Evolutionary conservation across 2,329 filamentous ascomycete genomes (phyloP), one percentile per base, ranked within the genome.

Genomic region (Moelleriella libera): DNA sequence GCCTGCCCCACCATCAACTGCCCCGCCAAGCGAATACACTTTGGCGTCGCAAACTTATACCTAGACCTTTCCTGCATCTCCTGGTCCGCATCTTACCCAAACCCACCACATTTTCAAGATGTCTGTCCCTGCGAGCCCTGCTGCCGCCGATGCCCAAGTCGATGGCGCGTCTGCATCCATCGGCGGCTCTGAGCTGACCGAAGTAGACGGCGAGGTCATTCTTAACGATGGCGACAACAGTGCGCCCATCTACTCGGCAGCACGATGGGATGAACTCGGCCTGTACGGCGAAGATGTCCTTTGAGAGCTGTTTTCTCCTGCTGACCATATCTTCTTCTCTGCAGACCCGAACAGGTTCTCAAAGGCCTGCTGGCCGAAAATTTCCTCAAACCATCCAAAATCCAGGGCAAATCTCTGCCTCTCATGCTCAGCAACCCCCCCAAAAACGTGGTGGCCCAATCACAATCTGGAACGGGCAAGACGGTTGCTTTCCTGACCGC

Each of bases 381-480:
- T 67, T 97, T 96, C 72, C 77, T 82, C 59, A 94, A 94, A 66
- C 92, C 92, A 0, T 97, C 92, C 48, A 98, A 98, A 70, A 94
- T 98, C 54, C 92, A 98, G 70, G 92, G 95, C 65, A 87, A 84
- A 57, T 92, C 92, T 1, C 76, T 98, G 14, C 92, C 92, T 30
- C 75, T 98, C 48, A 84, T 98, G 60, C 77, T 98, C 53, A 71
- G 77, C 57, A 74, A 95, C 60, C 90, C 92, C n/a, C 84, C 90
- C 1, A 75, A 76, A 54, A 97, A 97, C 67, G 85, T 98, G 76
- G 90, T 98, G 60, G 92, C 89, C 4, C 92, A 98, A 68, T 98
- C 92, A n/a, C 92, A 98, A 66, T 98, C 92, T 2, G 92, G 92
- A 57, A 98, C 92, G 21, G 92, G 92, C 60, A 98, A 98, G 73